phyloP scores from a whole-genome alignment of 1,284 basidiomycete species.

The Trichosporon ovoides region DNA sequence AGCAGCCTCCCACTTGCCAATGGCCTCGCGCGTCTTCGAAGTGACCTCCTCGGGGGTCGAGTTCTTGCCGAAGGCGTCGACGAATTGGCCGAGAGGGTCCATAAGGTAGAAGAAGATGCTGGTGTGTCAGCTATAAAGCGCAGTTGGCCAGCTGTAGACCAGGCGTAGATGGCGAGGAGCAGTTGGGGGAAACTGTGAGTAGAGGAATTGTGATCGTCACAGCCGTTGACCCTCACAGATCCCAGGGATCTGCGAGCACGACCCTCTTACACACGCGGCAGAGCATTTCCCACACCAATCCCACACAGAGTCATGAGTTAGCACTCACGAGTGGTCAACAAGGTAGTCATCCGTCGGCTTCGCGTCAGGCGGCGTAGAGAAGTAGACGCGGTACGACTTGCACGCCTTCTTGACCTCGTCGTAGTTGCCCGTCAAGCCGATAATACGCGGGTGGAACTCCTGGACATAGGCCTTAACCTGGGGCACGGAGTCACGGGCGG shows the following conservation, averaged over 20 bases:
- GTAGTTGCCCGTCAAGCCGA: slow-evolving; percentile 84
- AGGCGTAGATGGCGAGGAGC: no score
- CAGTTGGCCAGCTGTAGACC: no score
- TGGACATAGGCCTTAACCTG: slow-evolving; percentile 55
- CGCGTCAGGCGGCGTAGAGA: slow-evolving; percentile 84
- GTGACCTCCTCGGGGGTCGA: slow-evolving; percentile 65
- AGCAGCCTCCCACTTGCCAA: slow-evolving; percentile 53
- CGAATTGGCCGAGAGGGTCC: slow-evolving; percentile 91
- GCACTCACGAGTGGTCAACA: slow-evolving; percentile 67
- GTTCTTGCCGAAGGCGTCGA: slow-evolving; percentile 92
- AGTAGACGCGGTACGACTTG: slow-evolving; percentile 96
- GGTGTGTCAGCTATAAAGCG: slow-evolving; percentile 57
- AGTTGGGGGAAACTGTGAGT: neutral
- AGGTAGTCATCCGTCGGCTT: slow-evolving; percentile 80
- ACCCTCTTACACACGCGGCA: no score
- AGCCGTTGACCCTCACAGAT: neutral
- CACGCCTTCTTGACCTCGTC: slow-evolving; percentile 80
- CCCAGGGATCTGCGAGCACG: no score
- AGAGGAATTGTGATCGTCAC: slow-evolving; percentile 14
- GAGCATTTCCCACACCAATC: no score
- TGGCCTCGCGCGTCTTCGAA: slow-evolving; percentile 53
- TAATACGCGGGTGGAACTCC: slow-evolving; percentile 86
- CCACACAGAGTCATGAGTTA: no score
- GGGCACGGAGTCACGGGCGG: slow-evolving; percentile 74
- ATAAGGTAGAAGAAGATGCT: slow-evolving; percentile 95